Evolutionary conservation across 495 filamentous ascomycete genomes (phyloP).

Genomic region (Aspergillus sparsus): DNA sequence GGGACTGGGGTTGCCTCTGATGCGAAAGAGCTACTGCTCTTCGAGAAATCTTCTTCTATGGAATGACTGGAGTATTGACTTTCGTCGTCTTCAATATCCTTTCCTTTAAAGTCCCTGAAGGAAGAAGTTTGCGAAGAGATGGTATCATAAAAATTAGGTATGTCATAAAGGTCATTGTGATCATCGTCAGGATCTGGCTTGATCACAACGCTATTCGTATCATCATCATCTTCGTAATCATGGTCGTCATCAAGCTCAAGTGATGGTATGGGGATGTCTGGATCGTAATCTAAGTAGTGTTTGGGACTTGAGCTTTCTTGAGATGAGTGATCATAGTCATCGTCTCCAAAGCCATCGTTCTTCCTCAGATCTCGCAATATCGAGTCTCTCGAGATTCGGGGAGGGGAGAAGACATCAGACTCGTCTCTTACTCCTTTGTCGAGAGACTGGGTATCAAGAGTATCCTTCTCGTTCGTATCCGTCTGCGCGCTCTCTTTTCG

Average conservation of each 20-base stretch:
- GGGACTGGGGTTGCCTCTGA: conserved; percentile 25
- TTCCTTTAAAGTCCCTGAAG: conserved; percentile 43
- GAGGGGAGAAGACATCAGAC: conserved; percentile 46
- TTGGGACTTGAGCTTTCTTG: conserved; percentile 56
- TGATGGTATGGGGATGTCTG: conserved; percentile 82
- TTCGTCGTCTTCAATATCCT: conserved; percentile 42
- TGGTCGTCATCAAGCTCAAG: conserved; percentile 60
- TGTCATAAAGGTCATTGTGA: conserved; percentile 68
- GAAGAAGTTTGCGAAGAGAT: conserved; percentile 52
- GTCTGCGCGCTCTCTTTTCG: not conserved
- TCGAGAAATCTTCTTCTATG: conserved; percentile 24
- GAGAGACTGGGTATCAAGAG: conserved; percentile 25
- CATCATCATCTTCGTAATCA: conserved; percentile 60
- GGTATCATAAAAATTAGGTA: conserved; percentile 58
- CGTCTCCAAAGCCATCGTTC: conserved; percentile 54
- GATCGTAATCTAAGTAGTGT: conserved; percentile 64
- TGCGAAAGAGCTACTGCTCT: conserved; percentile 8
- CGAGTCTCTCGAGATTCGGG: conserved; percentile 87
- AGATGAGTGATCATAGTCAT: conserved; percentile 65
- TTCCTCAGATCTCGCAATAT: conserved; percentile 87
- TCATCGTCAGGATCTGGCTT: conserved; percentile 58
- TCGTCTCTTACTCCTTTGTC: conserved; percentile 37
- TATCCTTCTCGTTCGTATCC: conserved; percentile 25
- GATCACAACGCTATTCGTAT: conserved; percentile 63
- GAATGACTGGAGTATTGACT: conserved; percentile 55